Evolutionary conservation across 1,284 basidiomycete genomes (phyloP).

Genomic region (Pascua sp.): DNA sequence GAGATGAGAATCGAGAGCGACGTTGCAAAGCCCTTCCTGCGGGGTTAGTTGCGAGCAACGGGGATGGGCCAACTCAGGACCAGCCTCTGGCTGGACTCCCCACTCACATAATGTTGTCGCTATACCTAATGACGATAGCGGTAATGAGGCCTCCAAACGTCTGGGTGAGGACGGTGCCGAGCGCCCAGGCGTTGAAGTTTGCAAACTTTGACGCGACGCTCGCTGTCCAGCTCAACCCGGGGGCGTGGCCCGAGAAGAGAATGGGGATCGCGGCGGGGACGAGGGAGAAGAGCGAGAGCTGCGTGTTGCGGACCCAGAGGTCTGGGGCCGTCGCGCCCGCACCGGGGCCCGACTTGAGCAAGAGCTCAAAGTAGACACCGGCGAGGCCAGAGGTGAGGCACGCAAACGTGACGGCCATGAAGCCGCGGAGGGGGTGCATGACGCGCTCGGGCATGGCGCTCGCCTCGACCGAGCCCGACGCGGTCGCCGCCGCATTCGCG

Average conservation of each 20-base stretch:
- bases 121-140: constrained; percentile 60
- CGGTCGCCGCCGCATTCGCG: constrained; percentile 5
- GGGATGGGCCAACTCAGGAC: background rate
- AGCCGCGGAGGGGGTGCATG: constrained; percentile 76
- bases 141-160: constrained; percentile 87
- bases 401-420: constrained; percentile 78
- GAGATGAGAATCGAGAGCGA: constrained; percentile 88
- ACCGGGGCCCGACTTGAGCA: constrained; percentile 70
- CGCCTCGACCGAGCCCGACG: background rate
- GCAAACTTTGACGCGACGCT: constrained; percentile 39
- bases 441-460: constrained; percentile 10
- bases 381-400: constrained; percentile 97
- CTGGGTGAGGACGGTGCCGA: constrained; percentile 83
- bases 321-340: constrained; percentile 52
- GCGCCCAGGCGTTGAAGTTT: constrained; percentile 79
- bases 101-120: constrained; percentile 51
- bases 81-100: background rate
- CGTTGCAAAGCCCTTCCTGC: constrained; percentile 83
- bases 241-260: constrained; percentile 55
- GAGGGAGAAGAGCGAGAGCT: constrained; percentile 89
- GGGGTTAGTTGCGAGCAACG: constrained; percentile 1
- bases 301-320: constrained; percentile 95
- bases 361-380: constrained; percentile 98
- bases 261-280: constrained; percentile 84
- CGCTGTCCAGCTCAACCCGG: constrained; percentile 33